These are phyloP conservation scores for Reticulascus tulasneorum DNA, from an alignment of 2,329 filamentous ascomycete genomes.

Conservation along the genomic window DNA sequence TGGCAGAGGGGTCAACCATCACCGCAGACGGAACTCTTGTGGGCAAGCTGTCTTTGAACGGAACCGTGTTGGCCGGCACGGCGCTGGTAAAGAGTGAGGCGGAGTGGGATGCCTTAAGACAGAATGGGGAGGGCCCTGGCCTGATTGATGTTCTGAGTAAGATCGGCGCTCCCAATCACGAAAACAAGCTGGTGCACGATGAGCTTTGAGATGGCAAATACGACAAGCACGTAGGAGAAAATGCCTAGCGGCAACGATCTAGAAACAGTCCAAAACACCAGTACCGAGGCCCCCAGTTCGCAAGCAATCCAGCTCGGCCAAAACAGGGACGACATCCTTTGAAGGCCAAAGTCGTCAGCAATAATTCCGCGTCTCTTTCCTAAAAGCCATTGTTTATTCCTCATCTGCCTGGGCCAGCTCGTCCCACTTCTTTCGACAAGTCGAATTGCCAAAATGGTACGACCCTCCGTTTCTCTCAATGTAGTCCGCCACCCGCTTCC, in stretches of 20 bases:
- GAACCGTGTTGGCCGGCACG: constrained; percentile 61
- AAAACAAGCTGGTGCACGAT: constrained; percentile 8
- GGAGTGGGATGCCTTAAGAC: constrained; percentile 54
- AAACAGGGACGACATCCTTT: too few relatives aligned
- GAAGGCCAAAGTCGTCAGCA: too few relatives aligned
- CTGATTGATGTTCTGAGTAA: constrained; percentile 34
- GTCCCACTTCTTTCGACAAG: constrained; percentile 56
- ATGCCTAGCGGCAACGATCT: constrained; percentile 11
- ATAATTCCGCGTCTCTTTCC: constrained; percentile 1
- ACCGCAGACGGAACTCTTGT: constrained; percentile 24
- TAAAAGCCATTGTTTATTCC: background rate
- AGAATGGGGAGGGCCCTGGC: background rate
- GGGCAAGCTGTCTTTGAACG: constrained; percentile 51
- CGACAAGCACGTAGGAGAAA: too few relatives aligned
- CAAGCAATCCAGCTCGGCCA: too few relatives aligned
- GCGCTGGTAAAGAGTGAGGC: constrained; percentile 56
- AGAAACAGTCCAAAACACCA: too few relatives aligned
- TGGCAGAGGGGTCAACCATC: constrained; percentile 43
- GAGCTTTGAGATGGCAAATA: too few relatives aligned
- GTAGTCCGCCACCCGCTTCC: constrained; percentile 54
- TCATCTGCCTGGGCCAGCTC: constrained; percentile 25
- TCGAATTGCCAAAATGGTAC: constrained; percentile 56
- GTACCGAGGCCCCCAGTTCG: too few relatives aligned
- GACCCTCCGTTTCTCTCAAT: constrained; percentile 49
- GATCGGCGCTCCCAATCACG: constrained; percentile 31